A percentile compares a stretch with the other conserved stretches of the same genome.
phyloP scores from a whole-genome alignment of 2,329 filamentous ascomycete genomes.

The Stemphylium beticola region DNA sequence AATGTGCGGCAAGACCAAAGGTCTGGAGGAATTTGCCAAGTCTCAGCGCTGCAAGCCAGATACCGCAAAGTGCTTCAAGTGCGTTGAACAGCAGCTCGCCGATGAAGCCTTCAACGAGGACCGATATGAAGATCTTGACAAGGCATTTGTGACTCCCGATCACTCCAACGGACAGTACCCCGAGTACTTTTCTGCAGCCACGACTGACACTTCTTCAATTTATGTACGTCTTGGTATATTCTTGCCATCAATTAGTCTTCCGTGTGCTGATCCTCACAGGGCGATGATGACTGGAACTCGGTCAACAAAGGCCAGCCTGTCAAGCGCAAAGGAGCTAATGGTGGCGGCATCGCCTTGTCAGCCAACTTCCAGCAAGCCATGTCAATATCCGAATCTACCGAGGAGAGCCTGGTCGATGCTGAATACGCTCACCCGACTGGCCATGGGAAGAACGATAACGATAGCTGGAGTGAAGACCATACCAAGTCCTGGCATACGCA shows the following conservation, averaged over 20 bases:
- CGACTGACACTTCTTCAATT: constrained; percentile 22
- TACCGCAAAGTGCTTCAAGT: constrained; percentile 45
- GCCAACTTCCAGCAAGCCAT: constrained; percentile 21
- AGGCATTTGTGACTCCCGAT: constrained; percentile 29
- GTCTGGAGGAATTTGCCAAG: constrained; percentile 58
- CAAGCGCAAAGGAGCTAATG: constrained; percentile 1
- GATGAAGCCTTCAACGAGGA: constrained; percentile 35
- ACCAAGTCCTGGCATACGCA: constrained; percentile 35
- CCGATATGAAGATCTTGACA: constrained; percentile 36
- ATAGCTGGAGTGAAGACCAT: constrained; percentile 20
- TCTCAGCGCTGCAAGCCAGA: constrained; percentile 55
- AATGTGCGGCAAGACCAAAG: constrained; percentile 56
- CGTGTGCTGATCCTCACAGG: constrained; percentile 20
- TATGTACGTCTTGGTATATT: constrained; percentile 18
- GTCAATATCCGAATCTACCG: constrained; percentile 16
- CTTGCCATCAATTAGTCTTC: too few species aligned
- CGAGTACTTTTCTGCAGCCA: constrained; percentile 29
- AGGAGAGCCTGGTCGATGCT: constrained; percentile 26
- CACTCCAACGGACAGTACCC: constrained; percentile 18
- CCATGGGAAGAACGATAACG: constrained; percentile 3
- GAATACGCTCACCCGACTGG: constrained; percentile 20
- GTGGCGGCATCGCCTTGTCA: constrained; percentile 26
- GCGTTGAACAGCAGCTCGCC: constrained; percentile 34
- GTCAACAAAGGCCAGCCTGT: constrained; percentile 7
- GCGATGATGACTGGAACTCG: constrained; percentile 14